These are phyloP conservation scores for Solanum appendiculatum DNA, from an alignment of 257 asterid genomes.

Conservation along the genomic window DNA sequence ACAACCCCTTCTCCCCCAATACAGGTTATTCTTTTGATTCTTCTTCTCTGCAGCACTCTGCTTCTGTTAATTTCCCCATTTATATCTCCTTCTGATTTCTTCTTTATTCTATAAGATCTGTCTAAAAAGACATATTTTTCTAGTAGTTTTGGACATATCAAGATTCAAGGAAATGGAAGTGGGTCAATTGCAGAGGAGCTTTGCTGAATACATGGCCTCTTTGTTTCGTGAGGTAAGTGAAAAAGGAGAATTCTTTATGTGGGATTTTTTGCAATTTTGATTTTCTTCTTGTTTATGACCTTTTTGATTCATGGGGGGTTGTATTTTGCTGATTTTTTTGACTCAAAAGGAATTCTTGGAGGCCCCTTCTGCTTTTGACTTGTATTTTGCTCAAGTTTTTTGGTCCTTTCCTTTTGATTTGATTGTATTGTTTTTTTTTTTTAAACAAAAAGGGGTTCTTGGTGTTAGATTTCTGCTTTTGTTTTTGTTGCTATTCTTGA, in stretches of 20 bases:
- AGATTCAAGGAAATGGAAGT: constrained; percentile 37
- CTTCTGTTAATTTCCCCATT: constrained; percentile 1
- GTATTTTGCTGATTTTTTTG: not conserved
- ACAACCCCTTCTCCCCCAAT: constrained; percentile 7
- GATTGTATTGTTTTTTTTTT: not conserved
- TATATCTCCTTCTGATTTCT: constrained; percentile 11
- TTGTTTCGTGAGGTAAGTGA: constrained; percentile 52
- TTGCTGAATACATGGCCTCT: constrained; percentile 37
- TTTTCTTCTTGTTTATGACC: not conserved
- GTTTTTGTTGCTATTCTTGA: not conserved
- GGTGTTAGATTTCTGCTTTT: not conserved
- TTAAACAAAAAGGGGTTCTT: not conserved
- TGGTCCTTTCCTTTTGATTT: not conserved
- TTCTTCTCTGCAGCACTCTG: constrained; percentile 1
- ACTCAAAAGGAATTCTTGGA: not conserved
- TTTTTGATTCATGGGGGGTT: not conserved
- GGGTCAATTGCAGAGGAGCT: constrained; percentile 58
- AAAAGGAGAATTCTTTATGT: not conserved
- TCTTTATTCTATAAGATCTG: not conserved
- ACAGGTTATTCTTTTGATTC: constrained; percentile 12
- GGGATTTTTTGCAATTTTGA: not conserved
- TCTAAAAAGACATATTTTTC: too few relatives aligned
- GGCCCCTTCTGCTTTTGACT: not conserved
- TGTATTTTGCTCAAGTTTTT: not conserved
- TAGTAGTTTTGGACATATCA: not conserved